Evolutionary conservation across 768 basidiomycete genomes (phyloP).

Genomic region (Serendipita vermifera): DNA sequence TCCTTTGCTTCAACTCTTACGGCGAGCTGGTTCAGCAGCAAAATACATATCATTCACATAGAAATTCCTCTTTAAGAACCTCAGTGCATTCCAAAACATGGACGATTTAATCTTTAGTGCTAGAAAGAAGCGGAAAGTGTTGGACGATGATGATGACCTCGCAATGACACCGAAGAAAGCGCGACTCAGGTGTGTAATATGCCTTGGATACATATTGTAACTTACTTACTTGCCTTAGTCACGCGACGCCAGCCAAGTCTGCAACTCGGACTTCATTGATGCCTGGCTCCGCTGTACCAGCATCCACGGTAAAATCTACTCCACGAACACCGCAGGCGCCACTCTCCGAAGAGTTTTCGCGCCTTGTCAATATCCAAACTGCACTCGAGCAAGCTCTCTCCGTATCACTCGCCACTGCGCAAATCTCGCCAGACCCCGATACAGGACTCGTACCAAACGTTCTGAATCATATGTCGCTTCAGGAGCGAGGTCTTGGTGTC

Average conservation of each 20-base stretch:
- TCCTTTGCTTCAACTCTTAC: no score
- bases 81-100: no score
- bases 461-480: slow-evolving; percentile 58
- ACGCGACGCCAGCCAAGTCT: slow-evolving; percentile 11
- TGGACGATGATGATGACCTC: slow-evolving; percentile 13
- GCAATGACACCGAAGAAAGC: slow-evolving; percentile 17
- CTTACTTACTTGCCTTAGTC: not conserved
- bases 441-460: slow-evolving; percentile 67
- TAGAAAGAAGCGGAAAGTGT: slow-evolving; percentile 13
- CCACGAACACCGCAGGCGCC: not conserved
- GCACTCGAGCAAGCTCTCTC: slow-evolving; percentile 72
- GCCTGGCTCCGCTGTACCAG: not conserved
- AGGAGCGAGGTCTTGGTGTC: slow-evolving; percentile 50
- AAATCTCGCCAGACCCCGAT: slow-evolving; percentile 61
- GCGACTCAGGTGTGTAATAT: slow-evolving; percentile 12
- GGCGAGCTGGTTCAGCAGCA: no score
- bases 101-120: not conserved
- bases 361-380: slow-evolving; percentile 50
- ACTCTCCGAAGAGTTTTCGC: slow-evolving; percentile 32
- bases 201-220: not conserved
- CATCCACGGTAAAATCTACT: not conserved
- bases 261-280: not conserved
- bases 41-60: no score
- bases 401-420: slow-evolving; percentile 72
- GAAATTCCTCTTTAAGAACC: no score